phyloP scores from a whole-genome alignment of 495 filamentous ascomycete genomes.

The Pseudevernia furfuracea region DNA sequence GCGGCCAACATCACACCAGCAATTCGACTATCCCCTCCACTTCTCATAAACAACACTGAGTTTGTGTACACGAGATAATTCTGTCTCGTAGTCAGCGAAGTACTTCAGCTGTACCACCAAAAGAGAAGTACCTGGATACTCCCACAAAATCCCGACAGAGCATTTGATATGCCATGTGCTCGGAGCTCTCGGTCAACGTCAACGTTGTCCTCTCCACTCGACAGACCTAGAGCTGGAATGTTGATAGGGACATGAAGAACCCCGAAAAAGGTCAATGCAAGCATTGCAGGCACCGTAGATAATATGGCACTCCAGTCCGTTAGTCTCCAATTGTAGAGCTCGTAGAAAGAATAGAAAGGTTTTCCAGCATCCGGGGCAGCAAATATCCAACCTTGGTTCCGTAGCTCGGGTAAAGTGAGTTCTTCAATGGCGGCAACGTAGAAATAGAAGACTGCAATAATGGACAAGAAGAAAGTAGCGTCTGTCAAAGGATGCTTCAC shows the following conservation, averaged over 20 bases:
- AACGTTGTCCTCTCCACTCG: slow-evolving; percentile 81
- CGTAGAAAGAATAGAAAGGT: slow-evolving; percentile 96
- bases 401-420: slow-evolving; percentile 54
- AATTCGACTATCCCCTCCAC: slow-evolving; percentile 76
- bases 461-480: slow-evolving; percentile 75
- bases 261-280: slow-evolving; percentile 94
- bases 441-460: slow-evolving; percentile 76
- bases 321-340: slow-evolving; percentile 64
- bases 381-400: slow-evolving; percentile 81
- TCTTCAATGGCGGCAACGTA: slow-evolving; percentile 58
- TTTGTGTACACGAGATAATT: slow-evolving; percentile 98
- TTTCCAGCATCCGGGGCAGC: slow-evolving; percentile 71
- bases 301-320: slow-evolving; percentile 74
- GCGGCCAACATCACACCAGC: slow-evolving; percentile 80
- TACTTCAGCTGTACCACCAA: not conserved
- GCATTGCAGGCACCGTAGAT: slow-evolving; percentile 85
- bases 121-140: slow-evolving; percentile 64
- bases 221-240: slow-evolving; percentile 82
- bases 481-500: slow-evolving; percentile 74
- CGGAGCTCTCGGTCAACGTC: slow-evolving; percentile 88
- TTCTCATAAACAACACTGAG: slow-evolving; percentile 87
- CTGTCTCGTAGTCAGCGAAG: slow-evolving; percentile 21
- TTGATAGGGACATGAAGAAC: slow-evolving; percentile 97
- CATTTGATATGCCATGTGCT: slow-evolving; percentile 87
- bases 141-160: slow-evolving; percentile 72